Conservation (phyloP, 768 basidiomycete species). For the Amanita fuliginea region DNA sequence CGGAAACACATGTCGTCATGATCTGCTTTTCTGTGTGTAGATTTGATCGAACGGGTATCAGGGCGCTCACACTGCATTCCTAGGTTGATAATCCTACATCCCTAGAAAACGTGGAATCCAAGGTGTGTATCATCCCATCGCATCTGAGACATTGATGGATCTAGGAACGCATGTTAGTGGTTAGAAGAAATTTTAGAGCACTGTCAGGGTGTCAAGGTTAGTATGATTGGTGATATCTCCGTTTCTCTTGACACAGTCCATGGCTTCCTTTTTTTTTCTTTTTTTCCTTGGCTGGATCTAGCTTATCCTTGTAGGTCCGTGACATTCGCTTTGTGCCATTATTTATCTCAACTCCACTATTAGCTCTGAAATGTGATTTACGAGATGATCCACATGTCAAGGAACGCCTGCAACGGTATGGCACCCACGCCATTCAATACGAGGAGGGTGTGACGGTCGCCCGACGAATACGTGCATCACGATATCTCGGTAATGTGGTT, state of each 20-base stretch:
- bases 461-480: conserved; percentile 81
- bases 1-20: conserved; percentile 95
- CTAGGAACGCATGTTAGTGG: conserved; percentile 49
- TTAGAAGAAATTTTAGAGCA: conserved; percentile 86
- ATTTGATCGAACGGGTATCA: conserved; percentile 3
- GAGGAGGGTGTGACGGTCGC: conserved; percentile 87
- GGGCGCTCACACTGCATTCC: conserved; percentile 1
- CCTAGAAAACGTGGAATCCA: conserved; percentile 90
- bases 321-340: neutral
- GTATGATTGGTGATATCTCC: neutral
- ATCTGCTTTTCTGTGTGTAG: conserved; percentile 82
- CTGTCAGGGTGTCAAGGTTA: conserved; percentile 90
- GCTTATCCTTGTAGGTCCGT: conserved; percentile 85
- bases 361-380: conserved; percentile 93
- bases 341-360: conserved; percentile 6
- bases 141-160: neutral
- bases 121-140: conserved; percentile 36
- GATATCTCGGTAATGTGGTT: conserved; percentile 75
- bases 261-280: too few relatives aligned
- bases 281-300: conserved; percentile 20
- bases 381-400: conserved; percentile 69
- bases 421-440: conserved; percentile 71
- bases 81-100: conserved; percentile 93
- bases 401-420: conserved; percentile 64
- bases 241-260: conserved; percentile 4